Evolutionary conservation across 768 basidiomycete species (phyloP).

Genomic region (Pleurotus platypus): DNA sequence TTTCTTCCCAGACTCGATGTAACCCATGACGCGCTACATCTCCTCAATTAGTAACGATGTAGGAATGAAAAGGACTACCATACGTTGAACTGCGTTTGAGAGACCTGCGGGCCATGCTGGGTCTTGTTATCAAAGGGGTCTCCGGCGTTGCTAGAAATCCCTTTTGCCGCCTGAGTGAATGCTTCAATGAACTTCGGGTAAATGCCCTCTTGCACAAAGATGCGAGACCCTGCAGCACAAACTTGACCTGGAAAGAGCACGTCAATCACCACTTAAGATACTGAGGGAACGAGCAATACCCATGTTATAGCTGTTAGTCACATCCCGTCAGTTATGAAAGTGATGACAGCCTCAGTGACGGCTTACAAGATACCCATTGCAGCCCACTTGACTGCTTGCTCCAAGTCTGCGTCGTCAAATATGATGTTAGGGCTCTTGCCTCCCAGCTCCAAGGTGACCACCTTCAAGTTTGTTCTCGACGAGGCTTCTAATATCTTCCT

Average conservation of each 20-base stretch:
- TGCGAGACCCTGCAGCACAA: constrained; percentile 79
- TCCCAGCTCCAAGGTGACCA: constrained; percentile 70
- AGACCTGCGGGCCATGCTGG: constrained; percentile 72
- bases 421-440: constrained; percentile 64
- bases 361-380: constrained; percentile 64
- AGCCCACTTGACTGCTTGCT: constrained; percentile 65
- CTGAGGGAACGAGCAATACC: constrained; percentile 12
- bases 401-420: constrained; percentile 61
- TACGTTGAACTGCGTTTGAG: constrained; percentile 63
- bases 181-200: constrained; percentile 72
- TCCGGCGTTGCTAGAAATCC: constrained; percentile 48
- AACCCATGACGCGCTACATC: constrained; percentile 65
- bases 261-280: constrained; percentile 21
- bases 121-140: constrained; percentile 56
- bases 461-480: constrained; percentile 70
- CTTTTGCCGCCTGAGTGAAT: constrained; percentile 49
- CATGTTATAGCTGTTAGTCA: constrained; percentile 22
- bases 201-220: constrained; percentile 75
- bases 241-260: constrained; percentile 68
- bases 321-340: too few relatives aligned
- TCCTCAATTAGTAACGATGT: not conserved
- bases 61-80: constrained; percentile 15
- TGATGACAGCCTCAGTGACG: not conserved
- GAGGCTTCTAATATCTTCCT: constrained; percentile 71
- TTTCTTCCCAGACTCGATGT: constrained; percentile 72